These are phyloP conservation scores for Martiniozyma abietophila DNA, from an alignment of 805 yeast genomes.

Conservation along the genomic window DNA sequence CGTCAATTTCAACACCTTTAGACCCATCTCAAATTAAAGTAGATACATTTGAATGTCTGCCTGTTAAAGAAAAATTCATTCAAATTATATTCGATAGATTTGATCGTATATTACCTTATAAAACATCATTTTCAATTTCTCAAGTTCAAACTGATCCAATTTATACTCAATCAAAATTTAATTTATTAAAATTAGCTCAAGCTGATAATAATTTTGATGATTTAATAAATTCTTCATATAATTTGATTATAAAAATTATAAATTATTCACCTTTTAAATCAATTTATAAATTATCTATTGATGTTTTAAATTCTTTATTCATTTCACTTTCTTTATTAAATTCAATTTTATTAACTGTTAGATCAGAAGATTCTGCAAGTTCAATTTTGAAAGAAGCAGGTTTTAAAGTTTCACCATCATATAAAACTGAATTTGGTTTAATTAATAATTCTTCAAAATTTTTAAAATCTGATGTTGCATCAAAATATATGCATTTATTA, in stretches of 20 bases:
- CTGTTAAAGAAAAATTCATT: constrained; percentile 15
- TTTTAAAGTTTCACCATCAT: constrained; percentile 7
- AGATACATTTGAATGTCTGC: not conserved
- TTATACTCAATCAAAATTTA: constrained; percentile 26
- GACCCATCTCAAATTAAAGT: too few relatives aligned
- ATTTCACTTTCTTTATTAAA: constrained; percentile 16
- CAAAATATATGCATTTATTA: constrained; percentile 11
- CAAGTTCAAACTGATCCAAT: constrained; percentile 30
- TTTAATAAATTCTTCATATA: constrained; percentile 16
- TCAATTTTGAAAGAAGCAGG: constrained; percentile 9
- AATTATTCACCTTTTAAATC: not conserved
- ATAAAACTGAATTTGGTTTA: constrained; percentile 7
- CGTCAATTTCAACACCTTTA: not conserved
- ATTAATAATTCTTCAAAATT: constrained; percentile 8
- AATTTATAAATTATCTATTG: constrained; percentile 16
- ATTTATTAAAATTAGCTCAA: constrained; percentile 25
- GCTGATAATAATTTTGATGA: constrained; percentile 23
- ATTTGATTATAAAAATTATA: constrained; percentile 8
- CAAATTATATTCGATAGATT: constrained; percentile 28
- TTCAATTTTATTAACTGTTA: constrained; percentile 25
- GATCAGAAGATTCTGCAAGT: not conserved
- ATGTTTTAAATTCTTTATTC: constrained; percentile 7
- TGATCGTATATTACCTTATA: constrained; percentile 28
- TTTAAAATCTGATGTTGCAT: constrained; percentile 8
- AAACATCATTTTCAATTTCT: constrained; percentile 26